Evolutionary conservation across 495 filamentous ascomycete species (phyloP), one percentile per base, ranked within the genome.

Genomic region (Aspergillus conjunctus): DNA sequence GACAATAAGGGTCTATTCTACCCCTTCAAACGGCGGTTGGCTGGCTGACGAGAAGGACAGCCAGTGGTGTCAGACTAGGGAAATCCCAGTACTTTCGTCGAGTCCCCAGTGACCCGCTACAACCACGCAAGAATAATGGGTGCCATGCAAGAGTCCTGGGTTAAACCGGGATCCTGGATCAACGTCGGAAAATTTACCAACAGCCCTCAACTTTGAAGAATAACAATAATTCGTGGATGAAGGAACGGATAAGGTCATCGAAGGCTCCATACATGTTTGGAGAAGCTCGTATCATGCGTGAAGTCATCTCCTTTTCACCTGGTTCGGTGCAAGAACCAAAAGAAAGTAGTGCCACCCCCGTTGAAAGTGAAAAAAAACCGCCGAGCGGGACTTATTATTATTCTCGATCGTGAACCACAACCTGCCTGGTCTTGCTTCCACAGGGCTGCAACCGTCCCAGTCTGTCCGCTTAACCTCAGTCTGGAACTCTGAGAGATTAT

Each of bases 151-250:
- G 51, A 54, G 34, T 54, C 58, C 43, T 51, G 39, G 51, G 45
- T 63, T 58, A 22, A 34, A 48, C 60, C 54, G 58, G 55, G 21
- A 34, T 55, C 57, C 53, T 54, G 49, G 59, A 51, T 59, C 63
- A 61, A 69, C 61, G 64, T 62, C 61, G 58, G 53, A 66, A 64
- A 61, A 52, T 64, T 67, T 63, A 59, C 52, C 46, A 56, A 53
- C 56, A 60, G 37, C n/a, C 39, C 21, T 26, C 18, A 17, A 41
- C 49, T 17, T 50, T 14, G 21, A 31, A 31, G 4, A 51, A 12
- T 51, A 30, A 39, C 5, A 26, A 26, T 26, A 5, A 26, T 26
- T 5, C 39, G 32, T 50, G 48, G 26, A 18, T 32, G 20, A 60
- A 43, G 21, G 22, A 39, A 50, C 43, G 30, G 51, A 37, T 11